These are phyloP conservation scores for Barbarea vulgaris DNA, from an alignment of 345 rosid species.

Conservation along the genomic window DNA sequence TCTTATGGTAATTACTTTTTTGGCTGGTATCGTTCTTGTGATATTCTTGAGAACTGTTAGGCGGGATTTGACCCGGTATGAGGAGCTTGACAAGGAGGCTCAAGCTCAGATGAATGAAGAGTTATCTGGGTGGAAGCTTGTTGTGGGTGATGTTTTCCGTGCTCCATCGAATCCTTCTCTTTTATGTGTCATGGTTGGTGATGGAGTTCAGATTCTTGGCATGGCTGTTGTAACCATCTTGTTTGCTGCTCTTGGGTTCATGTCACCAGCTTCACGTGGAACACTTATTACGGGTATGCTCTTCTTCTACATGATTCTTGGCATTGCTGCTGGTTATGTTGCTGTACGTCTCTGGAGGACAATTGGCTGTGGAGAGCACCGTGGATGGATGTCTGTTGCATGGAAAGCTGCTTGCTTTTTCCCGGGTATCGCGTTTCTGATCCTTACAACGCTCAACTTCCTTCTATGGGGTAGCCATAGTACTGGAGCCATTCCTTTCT, in stretches of 20 bases:
- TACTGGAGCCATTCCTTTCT: slow-evolving; percentile 77
- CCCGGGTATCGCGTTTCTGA: slow-evolving; percentile 72
- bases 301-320: slow-evolving; percentile 70
- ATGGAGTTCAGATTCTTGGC: slow-evolving; percentile 78
- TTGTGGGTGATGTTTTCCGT: slow-evolving; percentile 80
- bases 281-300: slow-evolving; percentile 74
- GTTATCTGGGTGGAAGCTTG: slow-evolving; percentile 83
- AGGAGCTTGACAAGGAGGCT: slow-evolving; percentile 90
- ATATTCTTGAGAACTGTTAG: slow-evolving; percentile 88
- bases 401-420: slow-evolving; percentile 79
- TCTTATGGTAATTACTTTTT: slow-evolving; percentile 84
- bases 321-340: slow-evolving; percentile 71
- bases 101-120: slow-evolving; percentile 95
- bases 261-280: slow-evolving; percentile 86
- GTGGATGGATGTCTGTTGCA: slow-evolving; percentile 68
- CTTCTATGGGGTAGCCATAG: slow-evolving; percentile 70
- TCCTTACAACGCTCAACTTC: slow-evolving; percentile 61
- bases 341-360: slow-evolving; percentile 72
- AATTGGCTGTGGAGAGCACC: slow-evolving; percentile 56
- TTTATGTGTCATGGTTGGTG: slow-evolving; percentile 70
- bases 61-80: slow-evolving; percentile 83
- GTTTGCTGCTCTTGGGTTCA: slow-evolving; percentile 79
- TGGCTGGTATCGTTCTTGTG: slow-evolving; percentile 85
- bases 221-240: slow-evolving; percentile 71
- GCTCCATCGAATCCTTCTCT: slow-evolving; percentile 60